Percentiles rank a stretch among this genome's conserved stretches.
Conservation (phyloP, 495 filamentous ascomycete genomes). For the Wilcoxina mikolae region DNA sequence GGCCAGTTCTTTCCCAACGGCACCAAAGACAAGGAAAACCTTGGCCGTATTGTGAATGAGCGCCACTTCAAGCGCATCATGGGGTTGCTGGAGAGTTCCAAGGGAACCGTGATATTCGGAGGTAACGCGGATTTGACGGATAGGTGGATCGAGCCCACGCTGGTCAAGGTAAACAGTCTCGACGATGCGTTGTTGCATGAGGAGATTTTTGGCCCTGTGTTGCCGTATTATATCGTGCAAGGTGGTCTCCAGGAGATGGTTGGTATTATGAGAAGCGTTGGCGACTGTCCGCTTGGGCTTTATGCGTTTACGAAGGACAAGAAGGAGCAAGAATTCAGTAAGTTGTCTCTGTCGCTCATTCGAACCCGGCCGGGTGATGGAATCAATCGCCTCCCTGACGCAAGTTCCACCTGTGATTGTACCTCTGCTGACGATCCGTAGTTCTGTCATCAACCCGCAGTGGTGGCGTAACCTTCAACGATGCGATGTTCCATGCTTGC, state of each 20-base stretch:
- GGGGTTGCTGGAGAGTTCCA: constrained; percentile 67
- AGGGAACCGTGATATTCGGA: constrained; percentile 52
- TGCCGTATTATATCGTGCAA: constrained; percentile 60
- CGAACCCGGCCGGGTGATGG: no score
- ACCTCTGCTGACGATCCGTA: constrained; percentile 4
- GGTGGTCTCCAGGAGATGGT: constrained; percentile 63
- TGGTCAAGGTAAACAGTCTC: constrained; percentile 39
- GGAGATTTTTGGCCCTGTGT: constrained; percentile 81
- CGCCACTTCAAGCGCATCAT: constrained; percentile 68
- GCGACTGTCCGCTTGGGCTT: constrained; percentile 64
- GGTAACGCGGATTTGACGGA: constrained; percentile 33
- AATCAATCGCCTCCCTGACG: neutral
- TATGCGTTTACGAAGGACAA: constrained; percentile 71
- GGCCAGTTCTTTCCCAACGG: constrained; percentile 72
- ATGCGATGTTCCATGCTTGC: constrained; percentile 62
- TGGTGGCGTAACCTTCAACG: constrained; percentile 68
- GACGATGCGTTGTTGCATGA: constrained; percentile 58
- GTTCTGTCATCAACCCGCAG: constrained; percentile 31
- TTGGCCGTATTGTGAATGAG: constrained; percentile 62
- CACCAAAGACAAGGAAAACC: constrained; percentile 54
- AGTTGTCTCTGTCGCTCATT: neutral
- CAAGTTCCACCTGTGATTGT: neutral
- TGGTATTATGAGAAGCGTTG: constrained; percentile 48
- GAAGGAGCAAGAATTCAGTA: constrained; percentile 48
- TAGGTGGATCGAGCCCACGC: constrained; percentile 73